Percentiles rank a stretch among this genome's conserved stretches.
phyloP scores from a whole-genome alignment of 2,329 filamentous ascomycete genomes.

The Chlorencoelia australis region DNA sequence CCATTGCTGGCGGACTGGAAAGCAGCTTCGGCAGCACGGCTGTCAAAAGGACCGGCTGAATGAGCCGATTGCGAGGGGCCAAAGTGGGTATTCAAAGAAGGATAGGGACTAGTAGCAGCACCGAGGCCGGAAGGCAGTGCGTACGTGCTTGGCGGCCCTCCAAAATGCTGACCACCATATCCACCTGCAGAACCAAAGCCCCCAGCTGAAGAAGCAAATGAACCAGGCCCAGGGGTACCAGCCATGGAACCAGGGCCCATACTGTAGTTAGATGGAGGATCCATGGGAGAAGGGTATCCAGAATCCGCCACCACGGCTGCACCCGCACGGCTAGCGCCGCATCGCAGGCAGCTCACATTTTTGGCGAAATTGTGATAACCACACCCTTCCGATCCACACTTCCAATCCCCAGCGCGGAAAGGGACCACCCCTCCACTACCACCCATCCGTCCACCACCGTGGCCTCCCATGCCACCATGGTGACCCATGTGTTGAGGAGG shows the following conservation, averaged over 20 bases:
- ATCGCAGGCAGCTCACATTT: slow-evolving; percentile 95
- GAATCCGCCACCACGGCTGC: slow-evolving; percentile 93
- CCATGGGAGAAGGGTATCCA: slow-evolving; percentile 84
- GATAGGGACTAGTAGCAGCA: slow-evolving; percentile 69
- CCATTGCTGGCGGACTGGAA: slow-evolving; percentile 85
- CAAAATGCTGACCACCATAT: slow-evolving; percentile 69
- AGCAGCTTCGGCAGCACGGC: slow-evolving; percentile 84
- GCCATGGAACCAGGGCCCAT: slow-evolving; percentile 85
- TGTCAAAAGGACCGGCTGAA: slow-evolving; percentile 81
- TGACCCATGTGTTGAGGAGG: slow-evolving; percentile 63
- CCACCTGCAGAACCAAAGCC: slow-evolving; percentile 56
- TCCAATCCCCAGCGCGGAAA: slow-evolving; percentile 98
- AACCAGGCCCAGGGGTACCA: slow-evolving; percentile 68
- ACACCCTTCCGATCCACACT: slow-evolving; percentile 94
- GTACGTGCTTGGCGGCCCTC: slow-evolving; percentile 79
- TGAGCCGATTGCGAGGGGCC: slow-evolving; percentile 66
- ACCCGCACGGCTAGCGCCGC: slow-evolving; percentile 86
- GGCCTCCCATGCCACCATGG: slow-evolving; percentile 39
- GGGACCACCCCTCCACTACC: slow-evolving; percentile 80
- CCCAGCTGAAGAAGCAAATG: slow-evolving; percentile 59
- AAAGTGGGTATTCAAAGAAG: slow-evolving; percentile 73
- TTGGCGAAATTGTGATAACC: slow-evolving; percentile 99
- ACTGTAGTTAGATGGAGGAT: slow-evolving; percentile 69
- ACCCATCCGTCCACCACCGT: slow-evolving; percentile 61
- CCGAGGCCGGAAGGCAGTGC: slow-evolving; percentile 78